These are phyloP conservation scores for Sabuloglossum arenarium DNA, from an alignment of 495 filamentous ascomycete genomes.

Conservation along the genomic window DNA sequence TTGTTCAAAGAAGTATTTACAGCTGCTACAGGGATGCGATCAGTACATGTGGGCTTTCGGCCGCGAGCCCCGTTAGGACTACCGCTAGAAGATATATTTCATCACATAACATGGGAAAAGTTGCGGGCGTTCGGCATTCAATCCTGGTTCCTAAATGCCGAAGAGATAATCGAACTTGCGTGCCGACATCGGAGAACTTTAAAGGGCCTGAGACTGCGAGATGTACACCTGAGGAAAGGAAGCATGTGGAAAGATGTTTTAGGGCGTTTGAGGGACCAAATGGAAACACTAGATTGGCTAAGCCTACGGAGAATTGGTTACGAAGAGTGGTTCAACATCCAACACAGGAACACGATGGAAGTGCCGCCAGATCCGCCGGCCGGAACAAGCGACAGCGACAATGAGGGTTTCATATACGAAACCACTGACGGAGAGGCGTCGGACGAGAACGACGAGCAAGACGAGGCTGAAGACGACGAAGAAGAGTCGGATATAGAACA, in stretches of 20 bases:
- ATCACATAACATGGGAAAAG: conserved; percentile 36
- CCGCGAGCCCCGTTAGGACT: conserved; percentile 32
- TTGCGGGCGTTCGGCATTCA: conserved; percentile 44
- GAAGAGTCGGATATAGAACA: conserved; percentile 9
- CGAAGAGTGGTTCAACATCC: conserved; percentile 28
- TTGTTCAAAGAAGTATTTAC: conserved; percentile 35
- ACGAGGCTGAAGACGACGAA: conserved; percentile 8
- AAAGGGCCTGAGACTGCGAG: conserved; percentile 32
- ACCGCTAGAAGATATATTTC: conserved; percentile 38
- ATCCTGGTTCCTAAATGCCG: conserved; percentile 35
- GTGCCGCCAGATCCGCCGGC: conserved; percentile 22
- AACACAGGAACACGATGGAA: conserved; percentile 20
- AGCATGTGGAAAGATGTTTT: conserved; percentile 42
- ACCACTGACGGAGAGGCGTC: conserved; percentile 9
- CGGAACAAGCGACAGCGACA: conserved; percentile 19
- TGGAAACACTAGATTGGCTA: conserved; percentile 36
- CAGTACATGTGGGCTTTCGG: conserved; percentile 47
- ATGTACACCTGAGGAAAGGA: conserved; percentile 35
- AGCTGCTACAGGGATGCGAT: conserved; percentile 35
- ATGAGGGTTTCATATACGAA: conserved; percentile 7
- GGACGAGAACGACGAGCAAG: conserved; percentile 9
- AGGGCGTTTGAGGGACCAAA: conserved; percentile 30
- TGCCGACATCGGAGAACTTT: conserved; percentile 34
- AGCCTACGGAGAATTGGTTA: conserved; percentile 42
- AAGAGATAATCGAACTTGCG: conserved; percentile 36